Evolutionary conservation across 192 early-diverging fungal genomes (phyloP).

Genomic region (Funneliformis mosseae): DNA sequence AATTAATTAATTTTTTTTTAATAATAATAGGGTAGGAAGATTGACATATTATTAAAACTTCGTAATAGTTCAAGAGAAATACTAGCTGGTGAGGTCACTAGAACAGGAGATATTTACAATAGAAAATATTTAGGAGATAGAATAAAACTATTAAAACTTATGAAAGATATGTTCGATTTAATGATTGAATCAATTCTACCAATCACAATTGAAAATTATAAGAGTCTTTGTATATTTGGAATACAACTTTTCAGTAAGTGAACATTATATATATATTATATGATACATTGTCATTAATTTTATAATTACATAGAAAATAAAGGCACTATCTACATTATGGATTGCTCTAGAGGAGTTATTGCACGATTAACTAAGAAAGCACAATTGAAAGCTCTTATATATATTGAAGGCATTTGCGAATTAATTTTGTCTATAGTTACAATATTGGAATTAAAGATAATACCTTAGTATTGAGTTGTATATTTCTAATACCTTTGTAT

Average conservation of each 20-base stretch:
- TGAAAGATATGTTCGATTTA: constrained; percentile 2
- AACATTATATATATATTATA: constrained; percentile 20
- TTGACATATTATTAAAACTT: too few species aligned
- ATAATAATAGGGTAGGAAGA: too few species aligned
- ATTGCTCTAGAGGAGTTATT: not conserved
- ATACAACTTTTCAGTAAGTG: constrained; percentile 29
- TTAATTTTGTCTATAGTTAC: constrained; percentile 21
- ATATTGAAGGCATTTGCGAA: constrained; percentile 15
- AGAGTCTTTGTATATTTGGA: constrained; percentile 7
- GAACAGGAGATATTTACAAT: constrained; percentile 22
- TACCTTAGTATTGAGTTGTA: not conserved
- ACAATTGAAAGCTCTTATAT: constrained; percentile 7
- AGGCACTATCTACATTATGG: constrained; percentile 10
- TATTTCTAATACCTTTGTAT: not conserved
- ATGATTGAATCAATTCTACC: not conserved
- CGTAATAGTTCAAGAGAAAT: constrained; percentile 20
- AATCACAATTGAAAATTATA: not conserved
- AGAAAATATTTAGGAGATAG: constrained; percentile 3
- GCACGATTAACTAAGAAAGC: constrained; percentile 6
- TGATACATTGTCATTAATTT: constrained; percentile 1
- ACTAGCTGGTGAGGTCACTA: not conserved
- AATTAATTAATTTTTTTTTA: constrained; percentile 8
- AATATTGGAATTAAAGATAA: constrained; percentile 17
- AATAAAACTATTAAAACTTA: not conserved
- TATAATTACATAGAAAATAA: constrained; percentile 18